Percentiles rank a stretch among this genome's conserved stretches.
Conservation (phyloP, 768 basidiomycete genomes). For the Gymnopilus dilepis region DNA sequence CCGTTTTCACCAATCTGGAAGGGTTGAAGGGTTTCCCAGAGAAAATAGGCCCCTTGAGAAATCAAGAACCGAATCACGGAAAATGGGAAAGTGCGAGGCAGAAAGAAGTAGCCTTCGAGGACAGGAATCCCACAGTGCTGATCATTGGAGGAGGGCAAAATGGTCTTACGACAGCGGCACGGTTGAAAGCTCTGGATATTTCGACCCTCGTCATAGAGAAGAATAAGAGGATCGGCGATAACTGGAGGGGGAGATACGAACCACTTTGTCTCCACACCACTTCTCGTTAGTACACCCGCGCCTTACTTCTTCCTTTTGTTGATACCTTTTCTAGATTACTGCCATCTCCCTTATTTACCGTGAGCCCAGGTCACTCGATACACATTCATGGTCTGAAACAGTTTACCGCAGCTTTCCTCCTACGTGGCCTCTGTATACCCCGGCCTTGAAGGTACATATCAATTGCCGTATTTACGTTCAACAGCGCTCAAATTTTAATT, state of each 20-base stretch:
- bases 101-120: constrained; percentile 49
- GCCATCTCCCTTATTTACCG: constrained; percentile 68
- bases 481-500: too few species aligned
- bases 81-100: constrained; percentile 57
- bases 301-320: background rate
- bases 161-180: constrained; percentile 68
- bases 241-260: constrained; percentile 71
- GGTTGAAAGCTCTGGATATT: constrained; percentile 66
- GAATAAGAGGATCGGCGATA: constrained; percentile 61
- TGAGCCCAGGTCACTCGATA: constrained; percentile 32
- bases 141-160: constrained; percentile 71
- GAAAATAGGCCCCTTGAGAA: constrained; percentile 50
- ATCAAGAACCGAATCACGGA: constrained; percentile 50
- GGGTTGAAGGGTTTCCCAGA: constrained; percentile 59
- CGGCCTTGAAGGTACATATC: constrained; percentile 32
- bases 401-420: constrained; percentile 32
- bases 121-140: constrained; percentile 61
- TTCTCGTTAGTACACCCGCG: constrained; percentile 52
- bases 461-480: too few species aligned
- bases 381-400: background rate
- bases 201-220: constrained; percentile 69
- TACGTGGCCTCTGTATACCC: constrained; percentile 37
- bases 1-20: constrained; percentile 63
- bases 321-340: constrained; percentile 43
- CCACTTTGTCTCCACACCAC: constrained; percentile 70